Conservation (phyloP, 2,329 filamentous ascomycete species). For the Fusarium protoensiforme region DNA sequence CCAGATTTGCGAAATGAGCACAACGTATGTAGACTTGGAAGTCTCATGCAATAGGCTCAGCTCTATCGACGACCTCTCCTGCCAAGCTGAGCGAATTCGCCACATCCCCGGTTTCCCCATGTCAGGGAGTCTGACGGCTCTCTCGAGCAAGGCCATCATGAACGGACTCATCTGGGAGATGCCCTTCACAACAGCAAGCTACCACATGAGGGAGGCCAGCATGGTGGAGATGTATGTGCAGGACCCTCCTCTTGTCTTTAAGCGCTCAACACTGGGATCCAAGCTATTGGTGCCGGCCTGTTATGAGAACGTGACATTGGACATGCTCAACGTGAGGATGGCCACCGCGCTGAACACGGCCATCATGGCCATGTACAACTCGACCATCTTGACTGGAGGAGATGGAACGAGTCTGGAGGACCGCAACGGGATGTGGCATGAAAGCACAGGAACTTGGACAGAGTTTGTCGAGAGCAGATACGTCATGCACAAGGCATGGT, state of each 20-base stretch:
- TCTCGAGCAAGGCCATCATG: neutral
- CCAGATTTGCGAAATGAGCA: neutral
- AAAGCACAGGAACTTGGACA: slow-evolving; percentile 1
- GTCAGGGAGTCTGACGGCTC: neutral
- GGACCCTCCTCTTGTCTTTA: neutral
- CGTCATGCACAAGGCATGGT: slow-evolving; percentile 2
- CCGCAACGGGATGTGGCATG: neutral
- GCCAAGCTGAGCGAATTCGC: neutral
- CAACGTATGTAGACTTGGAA: neutral
- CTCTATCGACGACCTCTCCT: neutral
- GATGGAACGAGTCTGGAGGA: neutral
- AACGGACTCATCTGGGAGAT: neutral
- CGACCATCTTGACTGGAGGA: neutral
- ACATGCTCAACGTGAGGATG: neutral
- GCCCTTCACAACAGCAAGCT: neutral
- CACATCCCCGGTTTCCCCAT: neutral
- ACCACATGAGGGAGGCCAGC: accelerated
- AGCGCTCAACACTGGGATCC: too few species aligned
- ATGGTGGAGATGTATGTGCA: neutral
- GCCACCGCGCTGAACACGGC: neutral
- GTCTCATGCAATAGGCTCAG: neutral
- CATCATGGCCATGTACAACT: neutral
- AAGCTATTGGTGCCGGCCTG: neutral
- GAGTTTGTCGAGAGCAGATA: slow-evolving; percentile 5
- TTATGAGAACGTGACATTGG: neutral